These are phyloP conservation scores for Erysimum cheiranthoides DNA, from an alignment of 345 rosid genomes.

Conservation along the genomic window DNA sequence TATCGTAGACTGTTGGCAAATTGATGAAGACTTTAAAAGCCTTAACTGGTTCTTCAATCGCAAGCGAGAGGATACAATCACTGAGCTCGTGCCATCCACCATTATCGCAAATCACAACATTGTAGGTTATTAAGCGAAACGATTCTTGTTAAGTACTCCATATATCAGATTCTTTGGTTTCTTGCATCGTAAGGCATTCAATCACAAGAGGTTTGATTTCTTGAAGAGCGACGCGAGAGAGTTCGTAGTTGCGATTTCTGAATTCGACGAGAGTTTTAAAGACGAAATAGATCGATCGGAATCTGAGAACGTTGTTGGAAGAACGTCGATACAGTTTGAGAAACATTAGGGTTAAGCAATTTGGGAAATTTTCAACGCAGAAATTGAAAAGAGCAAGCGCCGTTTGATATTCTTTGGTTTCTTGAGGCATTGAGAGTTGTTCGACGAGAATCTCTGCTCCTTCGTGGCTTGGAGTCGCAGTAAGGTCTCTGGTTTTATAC, in stretches of 20 bases:
- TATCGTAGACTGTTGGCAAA: background rate
- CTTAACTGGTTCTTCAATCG: background rate
- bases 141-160: background rate
- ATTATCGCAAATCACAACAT: background rate
- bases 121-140: background rate
- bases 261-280: background rate
- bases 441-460: background rate
- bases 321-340: background rate
- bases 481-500: background rate
- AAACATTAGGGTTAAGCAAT: slow-evolving; percentile 8
- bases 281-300: background rate
- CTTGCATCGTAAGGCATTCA: background rate
- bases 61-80: slow-evolving; percentile 16
- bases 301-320: background rate
- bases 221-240: background rate
- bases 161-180: background rate
- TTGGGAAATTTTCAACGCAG: slow-evolving; percentile 3
- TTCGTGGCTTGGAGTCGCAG: background rate
- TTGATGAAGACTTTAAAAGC: slow-evolving; percentile 7
- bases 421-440: background rate
- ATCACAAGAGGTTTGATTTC: slow-evolving; percentile 16
- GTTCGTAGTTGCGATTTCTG: background rate
- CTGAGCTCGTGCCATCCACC: slow-evolving; percentile 21
- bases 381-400: background rate
- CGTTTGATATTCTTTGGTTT: background rate